These are phyloP conservation scores for Dendrothele bispora DNA, from an alignment of 768 basidiomycete species.

Conservation along the genomic window DNA sequence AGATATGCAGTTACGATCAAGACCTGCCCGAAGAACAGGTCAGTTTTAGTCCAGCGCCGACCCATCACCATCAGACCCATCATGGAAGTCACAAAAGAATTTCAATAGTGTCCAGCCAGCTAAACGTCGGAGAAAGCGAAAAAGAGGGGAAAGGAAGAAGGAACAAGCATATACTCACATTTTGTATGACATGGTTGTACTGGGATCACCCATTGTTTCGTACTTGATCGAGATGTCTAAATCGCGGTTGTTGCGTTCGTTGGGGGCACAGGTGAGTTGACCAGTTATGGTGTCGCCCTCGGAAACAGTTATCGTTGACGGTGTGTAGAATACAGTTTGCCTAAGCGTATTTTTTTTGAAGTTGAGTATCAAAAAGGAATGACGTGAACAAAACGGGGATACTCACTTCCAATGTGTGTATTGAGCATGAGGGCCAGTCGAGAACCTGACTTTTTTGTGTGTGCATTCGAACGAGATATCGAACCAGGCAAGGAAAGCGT, in stretches of 20 bases:
- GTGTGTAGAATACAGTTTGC: slow-evolving; percentile 98
- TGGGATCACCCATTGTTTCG: slow-evolving; percentile 38
- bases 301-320: slow-evolving; percentile 66
- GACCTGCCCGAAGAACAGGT: slow-evolving; percentile 66
- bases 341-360: slow-evolving; percentile 36
- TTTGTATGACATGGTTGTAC: slow-evolving; percentile 65
- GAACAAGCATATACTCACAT: slow-evolving; percentile 63
- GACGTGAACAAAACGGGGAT: not conserved
- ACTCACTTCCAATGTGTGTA: slow-evolving; percentile 97
- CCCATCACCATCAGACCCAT: slow-evolving; percentile 15
- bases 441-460: slow-evolving; percentile 94
- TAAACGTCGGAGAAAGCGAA: slow-evolving; percentile 15
- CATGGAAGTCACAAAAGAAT: too few relatives aligned
- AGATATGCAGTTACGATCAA: slow-evolving; percentile 53
- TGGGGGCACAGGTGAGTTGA: slow-evolving; percentile 77
- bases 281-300: slow-evolving; percentile 77
- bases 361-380: not conserved
- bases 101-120: too few relatives aligned
- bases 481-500: slow-evolving; percentile 99
- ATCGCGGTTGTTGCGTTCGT: slow-evolving; percentile 91
- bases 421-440: slow-evolving; percentile 95
- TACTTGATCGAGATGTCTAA: slow-evolving; percentile 88
- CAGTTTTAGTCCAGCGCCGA: slow-evolving; percentile 43
- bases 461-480: slow-evolving; percentile 94
- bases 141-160: slow-evolving; percentile 10